Percentiles rank a stretch among this genome's conserved stretches.
Conservation (phyloP, 2,329 filamentous ascomycete genomes). For the Pezicula rhizophila region DNA sequence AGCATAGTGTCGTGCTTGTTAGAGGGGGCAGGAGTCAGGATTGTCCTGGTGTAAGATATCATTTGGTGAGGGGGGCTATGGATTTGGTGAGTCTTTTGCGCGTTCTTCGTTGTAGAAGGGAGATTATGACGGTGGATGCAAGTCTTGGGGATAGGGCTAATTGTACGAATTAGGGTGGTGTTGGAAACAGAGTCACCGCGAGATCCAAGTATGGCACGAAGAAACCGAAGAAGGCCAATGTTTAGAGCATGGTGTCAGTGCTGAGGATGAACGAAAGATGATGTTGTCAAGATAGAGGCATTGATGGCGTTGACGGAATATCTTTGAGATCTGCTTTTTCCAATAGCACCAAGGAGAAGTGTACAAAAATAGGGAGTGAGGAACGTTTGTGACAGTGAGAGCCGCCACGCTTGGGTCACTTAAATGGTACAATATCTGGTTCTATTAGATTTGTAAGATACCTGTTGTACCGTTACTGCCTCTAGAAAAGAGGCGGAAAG, state of each 20-base stretch:
- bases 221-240: slow-evolving; percentile 78
- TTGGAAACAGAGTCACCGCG: slow-evolving; percentile 74
- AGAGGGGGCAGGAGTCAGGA: slow-evolving; percentile 89
- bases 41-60: slow-evolving; percentile 97
- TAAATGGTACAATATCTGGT: not conserved
- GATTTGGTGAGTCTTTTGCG: slow-evolving; percentile 67
- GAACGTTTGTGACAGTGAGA: not conserved
- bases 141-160: slow-evolving; percentile 19
- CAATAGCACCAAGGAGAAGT: not conserved
- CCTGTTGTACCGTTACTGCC: not conserved
- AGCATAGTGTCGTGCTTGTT: slow-evolving; percentile 97
- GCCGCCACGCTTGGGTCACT: no score
- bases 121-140: not conserved
- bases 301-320: not conserved
- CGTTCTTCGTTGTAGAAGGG: slow-evolving; percentile 1
- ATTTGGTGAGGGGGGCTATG: slow-evolving; percentile 82
- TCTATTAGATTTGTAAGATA: not conserved
- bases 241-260: slow-evolving; percentile 3
- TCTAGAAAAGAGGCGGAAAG: not conserved
- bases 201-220: slow-evolving; percentile 98
- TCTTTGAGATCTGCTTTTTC: not conserved
- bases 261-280: not conserved
- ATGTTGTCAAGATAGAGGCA: not conserved
- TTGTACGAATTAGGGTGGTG: slow-evolving; percentile 64
- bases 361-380: not conserved